These are phyloP conservation scores for Ophiosphaerella korrae DNA, from an alignment of 2,329 filamentous ascomycete genomes.

Conservation along the genomic window DNA sequence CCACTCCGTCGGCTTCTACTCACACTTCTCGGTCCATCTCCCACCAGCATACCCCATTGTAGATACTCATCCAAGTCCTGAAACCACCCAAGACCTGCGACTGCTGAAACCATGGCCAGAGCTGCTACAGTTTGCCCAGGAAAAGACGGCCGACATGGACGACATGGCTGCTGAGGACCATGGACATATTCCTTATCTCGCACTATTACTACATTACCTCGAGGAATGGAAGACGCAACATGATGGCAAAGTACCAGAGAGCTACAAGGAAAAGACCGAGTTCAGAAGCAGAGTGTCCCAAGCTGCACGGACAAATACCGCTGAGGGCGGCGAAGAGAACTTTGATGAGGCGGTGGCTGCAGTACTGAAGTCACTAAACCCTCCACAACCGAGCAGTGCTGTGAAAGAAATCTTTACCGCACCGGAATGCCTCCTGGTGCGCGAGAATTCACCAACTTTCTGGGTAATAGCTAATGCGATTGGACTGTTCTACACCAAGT, in stretches of 20 bases:
- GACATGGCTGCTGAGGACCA: constrained; percentile 78
- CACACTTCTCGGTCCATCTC: constrained; percentile 80
- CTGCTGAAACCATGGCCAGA: constrained; percentile 87
- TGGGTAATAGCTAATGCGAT: constrained; percentile 89
- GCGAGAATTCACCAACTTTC: constrained; percentile 66
- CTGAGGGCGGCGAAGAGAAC: constrained; percentile 93
- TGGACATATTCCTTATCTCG: constrained; percentile 87
- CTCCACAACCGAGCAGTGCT: constrained; percentile 68
- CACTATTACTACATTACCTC: constrained; percentile 81
- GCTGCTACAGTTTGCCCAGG: constrained; percentile 68
- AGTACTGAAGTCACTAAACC: constrained; percentile 83
- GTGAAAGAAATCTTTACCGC: constrained; percentile 81
- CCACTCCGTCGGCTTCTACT: constrained; percentile 91
- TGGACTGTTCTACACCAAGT: constrained; percentile 73
- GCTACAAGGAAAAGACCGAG: constrained; percentile 82
- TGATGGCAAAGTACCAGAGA: constrained; percentile 69
- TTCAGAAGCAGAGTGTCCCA: constrained; percentile 75
- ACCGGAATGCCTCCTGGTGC: constrained; percentile 59
- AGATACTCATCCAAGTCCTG: constrained; percentile 91
- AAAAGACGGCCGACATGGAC: constrained; percentile 72
- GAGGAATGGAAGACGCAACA: constrained; percentile 77
- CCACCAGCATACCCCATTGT: constrained; percentile 87
- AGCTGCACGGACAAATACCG: constrained; percentile 70
- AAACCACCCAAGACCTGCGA: constrained; percentile 82
- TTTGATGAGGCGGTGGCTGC: constrained; percentile 90